Evolutionary conservation across 495 filamentous ascomycete genomes (phyloP).

Genomic region (Penicillium turbatum): DNA sequence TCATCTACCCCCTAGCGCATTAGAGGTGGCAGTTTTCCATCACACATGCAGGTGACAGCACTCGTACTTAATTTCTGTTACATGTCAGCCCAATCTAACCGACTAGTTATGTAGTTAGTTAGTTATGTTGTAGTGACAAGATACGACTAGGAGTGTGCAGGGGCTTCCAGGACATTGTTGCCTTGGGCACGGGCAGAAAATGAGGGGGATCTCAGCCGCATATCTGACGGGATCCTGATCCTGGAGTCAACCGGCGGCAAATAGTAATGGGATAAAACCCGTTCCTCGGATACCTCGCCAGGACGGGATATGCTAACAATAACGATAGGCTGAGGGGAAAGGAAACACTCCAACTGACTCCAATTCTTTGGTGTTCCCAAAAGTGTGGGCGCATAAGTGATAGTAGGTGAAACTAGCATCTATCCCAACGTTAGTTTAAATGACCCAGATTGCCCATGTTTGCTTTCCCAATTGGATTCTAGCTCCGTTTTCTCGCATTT

Average conservation of each 20-base stretch:
- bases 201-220: constrained; percentile 1
- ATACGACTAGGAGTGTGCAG: not conserved
- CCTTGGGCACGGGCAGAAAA: not conserved
- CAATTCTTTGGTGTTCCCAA: too few relatives aligned
- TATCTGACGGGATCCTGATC: not conserved
- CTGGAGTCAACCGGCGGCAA: too few relatives aligned
- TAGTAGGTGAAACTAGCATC: not conserved
- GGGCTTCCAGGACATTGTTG: not conserved
- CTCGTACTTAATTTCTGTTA: not conserved
- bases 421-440: not conserved
- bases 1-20: not conserved
- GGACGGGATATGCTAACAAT: too few relatives aligned
- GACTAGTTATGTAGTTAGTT: too few relatives aligned
- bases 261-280: too few relatives aligned
- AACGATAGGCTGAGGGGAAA: too few relatives aligned
- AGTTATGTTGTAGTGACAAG: too few relatives aligned
- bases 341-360: too few relatives aligned
- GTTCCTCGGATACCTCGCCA: too few relatives aligned
- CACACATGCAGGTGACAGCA: not conserved
- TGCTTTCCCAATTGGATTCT: not conserved
- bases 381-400: not conserved
- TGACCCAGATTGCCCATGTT: not conserved
- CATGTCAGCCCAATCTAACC: not conserved
- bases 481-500: not conserved
- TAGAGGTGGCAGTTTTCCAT: not conserved